Conservation (phyloP, 176 grass and related monocot genomes). For the Rhynchospora pubera region DNA sequence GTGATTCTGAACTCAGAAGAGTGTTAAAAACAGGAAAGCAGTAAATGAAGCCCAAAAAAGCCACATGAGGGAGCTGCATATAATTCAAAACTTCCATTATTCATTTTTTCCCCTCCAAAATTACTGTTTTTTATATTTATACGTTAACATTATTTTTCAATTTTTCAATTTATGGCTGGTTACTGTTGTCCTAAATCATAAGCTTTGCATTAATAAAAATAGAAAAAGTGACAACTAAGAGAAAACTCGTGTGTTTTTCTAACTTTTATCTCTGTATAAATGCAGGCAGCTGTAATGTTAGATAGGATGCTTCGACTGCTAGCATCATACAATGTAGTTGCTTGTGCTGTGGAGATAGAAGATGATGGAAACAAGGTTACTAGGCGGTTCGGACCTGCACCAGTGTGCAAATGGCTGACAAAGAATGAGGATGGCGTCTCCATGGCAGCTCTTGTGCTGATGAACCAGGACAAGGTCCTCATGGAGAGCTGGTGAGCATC, state of each 20-base stretch:
- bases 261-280: background rate
- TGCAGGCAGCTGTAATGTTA: constrained; percentile 53
- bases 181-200: background rate
- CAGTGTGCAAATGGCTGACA: constrained; percentile 80
- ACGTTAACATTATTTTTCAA: background rate
- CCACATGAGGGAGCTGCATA: background rate
- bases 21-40: background rate
- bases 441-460: constrained; percentile 75
- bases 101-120: background rate
- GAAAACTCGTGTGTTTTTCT: background rate
- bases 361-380: constrained; percentile 35
- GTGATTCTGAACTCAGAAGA: background rate
- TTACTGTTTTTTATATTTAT: background rate
- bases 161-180: background rate
- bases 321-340: constrained; percentile 53
- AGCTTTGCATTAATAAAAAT: background rate
- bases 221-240: background rate
- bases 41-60: background rate
- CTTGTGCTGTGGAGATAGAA: constrained; percentile 32
- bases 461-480: constrained; percentile 95
- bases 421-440: constrained; percentile 83
- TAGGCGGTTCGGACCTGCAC: constrained; percentile 35
- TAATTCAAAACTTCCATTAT: background rate
- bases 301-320: constrained; percentile 87
- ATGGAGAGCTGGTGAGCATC: constrained; percentile 87